A percentile compares a stretch with the other conserved stretches of the same genome.
Evolutionary conservation across 805 yeast genomes (phyloP).

Genomic region (Wickerhamiella lipophila): DNA sequence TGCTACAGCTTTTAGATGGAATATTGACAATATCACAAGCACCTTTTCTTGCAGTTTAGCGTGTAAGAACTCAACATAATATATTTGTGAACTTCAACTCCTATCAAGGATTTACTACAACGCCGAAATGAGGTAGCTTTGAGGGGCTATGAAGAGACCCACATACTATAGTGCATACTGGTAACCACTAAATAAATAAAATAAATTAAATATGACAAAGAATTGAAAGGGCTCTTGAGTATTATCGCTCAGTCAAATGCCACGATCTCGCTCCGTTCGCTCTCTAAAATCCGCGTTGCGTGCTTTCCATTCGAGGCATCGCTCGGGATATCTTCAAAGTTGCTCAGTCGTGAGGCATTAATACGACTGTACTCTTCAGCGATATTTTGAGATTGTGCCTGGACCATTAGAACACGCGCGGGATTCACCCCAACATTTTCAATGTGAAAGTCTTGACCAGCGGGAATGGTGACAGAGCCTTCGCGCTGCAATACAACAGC

Average conservation of each 20-base stretch:
- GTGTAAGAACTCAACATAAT: too few relatives aligned
- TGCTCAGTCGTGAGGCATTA: background rate
- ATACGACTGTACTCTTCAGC: constrained; percentile 1
- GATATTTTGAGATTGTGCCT: background rate
- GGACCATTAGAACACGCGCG: constrained; percentile 8
- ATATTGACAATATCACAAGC: too few relatives aligned
- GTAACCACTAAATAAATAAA: too few relatives aligned
- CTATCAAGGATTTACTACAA: too few relatives aligned
- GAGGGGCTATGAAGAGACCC: too few relatives aligned
- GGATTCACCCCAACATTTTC: constrained; percentile 12
- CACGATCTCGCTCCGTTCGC: background rate
- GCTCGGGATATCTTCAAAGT: background rate
- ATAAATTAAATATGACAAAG: too few relatives aligned
- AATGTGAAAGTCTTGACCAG: constrained; percentile 17
- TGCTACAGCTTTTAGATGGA: too few relatives aligned
- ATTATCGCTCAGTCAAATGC: background rate
- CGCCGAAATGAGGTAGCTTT: too few relatives aligned
- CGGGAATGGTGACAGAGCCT: constrained; percentile 18
- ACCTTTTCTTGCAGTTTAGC: too few relatives aligned
- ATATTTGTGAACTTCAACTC: too few relatives aligned
- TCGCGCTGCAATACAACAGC: constrained; percentile 16
- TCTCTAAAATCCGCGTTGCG: background rate
- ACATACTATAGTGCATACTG: too few relatives aligned
- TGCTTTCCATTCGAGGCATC: background rate
- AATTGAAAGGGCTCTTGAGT: too few relatives aligned